Base-by-base conservation (phyloP, 164 flowering plant genomes). In the Vitis cinerea region DNA sequence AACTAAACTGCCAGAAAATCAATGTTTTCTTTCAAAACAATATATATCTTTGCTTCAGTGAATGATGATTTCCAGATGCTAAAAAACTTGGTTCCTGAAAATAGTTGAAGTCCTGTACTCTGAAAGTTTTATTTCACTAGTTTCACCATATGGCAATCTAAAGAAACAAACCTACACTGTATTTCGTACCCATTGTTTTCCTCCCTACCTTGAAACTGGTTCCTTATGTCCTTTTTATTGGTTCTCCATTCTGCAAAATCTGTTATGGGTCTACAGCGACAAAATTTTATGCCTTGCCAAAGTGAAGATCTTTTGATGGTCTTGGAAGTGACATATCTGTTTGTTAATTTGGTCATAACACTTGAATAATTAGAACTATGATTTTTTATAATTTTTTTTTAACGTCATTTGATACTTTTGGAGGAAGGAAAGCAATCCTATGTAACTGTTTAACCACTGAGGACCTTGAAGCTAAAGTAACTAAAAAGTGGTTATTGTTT, bases 401-500 rank as follows among this genome's bases (percentile, higher is more conserved):
- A 48, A 31, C 37, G 8, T 27, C 37, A 60, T 30, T 7, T 31
- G 49, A 8, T 60, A 13, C 9, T 53, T 31, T 11, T 10, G 47
- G 49, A 9, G 37, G 13, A 60, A 31, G 15, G 10, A 13, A 31
- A 60, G 63, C 31, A 60, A 29, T 60, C n/a, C 8, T n/a, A 62
- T 15, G 65, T 17, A 19, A 49, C 10, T 50, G 62, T 63, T 57
- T 47, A 27, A 5, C 27, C 31, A 53, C 0, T n/a, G 10, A 16
- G 52, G 56, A 19, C 48, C 48, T 63, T 53, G 17, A 56, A 56
- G 51, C 63, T 29, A 27, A n/a, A 29, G 52, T 15, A 61, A 59
- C 53, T 68, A 52, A 74, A 12, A 13, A 10, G 49, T 23, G 48
- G 13, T 52, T 37, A 12, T 63, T 62, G 51, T 70, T 50, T 77